Evolutionary conservation across 2,329 filamentous ascomycete species (phyloP).

Genomic region (Hymenoscyphus scutula): DNA sequence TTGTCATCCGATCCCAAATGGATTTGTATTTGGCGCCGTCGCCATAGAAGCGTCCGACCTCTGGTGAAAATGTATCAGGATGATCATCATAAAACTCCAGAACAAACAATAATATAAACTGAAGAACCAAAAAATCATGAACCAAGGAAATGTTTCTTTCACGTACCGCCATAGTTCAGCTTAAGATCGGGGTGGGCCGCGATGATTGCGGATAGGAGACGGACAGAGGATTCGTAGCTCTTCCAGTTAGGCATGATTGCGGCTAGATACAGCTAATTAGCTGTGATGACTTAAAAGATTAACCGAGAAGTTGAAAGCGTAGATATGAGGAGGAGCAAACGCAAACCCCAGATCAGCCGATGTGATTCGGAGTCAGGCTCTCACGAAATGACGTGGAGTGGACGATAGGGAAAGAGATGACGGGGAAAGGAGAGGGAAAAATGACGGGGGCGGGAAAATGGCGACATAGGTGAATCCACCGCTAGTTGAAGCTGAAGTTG

Average conservation of each 20-base stretch:
- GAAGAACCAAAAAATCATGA: slow-evolving; percentile 5
- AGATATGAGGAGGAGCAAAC: too few species aligned
- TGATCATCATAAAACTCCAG: not conserved
- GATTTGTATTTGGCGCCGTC: slow-evolving; percentile 5
- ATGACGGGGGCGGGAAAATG: not conserved
- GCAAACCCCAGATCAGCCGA: too few species aligned
- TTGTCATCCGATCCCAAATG: slow-evolving; percentile 8
- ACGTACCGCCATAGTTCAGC: slow-evolving; percentile 62
- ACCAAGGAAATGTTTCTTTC: slow-evolving; percentile 11
- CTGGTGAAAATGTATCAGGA: slow-evolving; percentile 12
- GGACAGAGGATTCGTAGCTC: slow-evolving; percentile 57
- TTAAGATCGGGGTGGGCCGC: slow-evolving; percentile 54
- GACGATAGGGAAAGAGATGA: not conserved
- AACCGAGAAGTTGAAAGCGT: not conserved
- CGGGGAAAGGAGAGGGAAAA: not conserved
- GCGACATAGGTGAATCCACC: not conserved
- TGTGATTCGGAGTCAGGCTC: not conserved
- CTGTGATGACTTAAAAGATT: not conserved
- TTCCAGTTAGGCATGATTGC: slow-evolving; percentile 56
- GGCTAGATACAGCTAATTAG: slow-evolving; percentile 6
- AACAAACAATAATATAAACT: not conserved
- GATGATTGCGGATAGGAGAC: slow-evolving; percentile 59
- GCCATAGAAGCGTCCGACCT: slow-evolving; percentile 12
- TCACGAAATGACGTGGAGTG: not conserved
- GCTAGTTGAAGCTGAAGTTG: not conserved